These are phyloP conservation scores for Trametes punicea DNA, from an alignment of 768 basidiomycete species.

Conservation along the genomic window DNA sequence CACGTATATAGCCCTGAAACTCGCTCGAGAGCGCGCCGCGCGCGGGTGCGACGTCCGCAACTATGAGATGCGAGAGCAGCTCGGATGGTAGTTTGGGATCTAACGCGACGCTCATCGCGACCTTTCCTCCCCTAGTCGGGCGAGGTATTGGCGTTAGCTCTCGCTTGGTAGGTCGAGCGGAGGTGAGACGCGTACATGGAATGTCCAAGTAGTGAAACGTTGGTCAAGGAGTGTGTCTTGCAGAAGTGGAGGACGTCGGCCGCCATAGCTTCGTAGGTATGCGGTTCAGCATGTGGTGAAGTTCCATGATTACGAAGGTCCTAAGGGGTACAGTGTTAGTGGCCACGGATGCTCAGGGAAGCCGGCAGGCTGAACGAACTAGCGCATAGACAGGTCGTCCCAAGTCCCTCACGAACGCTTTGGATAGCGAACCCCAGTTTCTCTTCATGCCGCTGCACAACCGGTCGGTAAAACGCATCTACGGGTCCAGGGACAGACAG, in stretches of 20 bases:
- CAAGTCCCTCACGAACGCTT: conserved; percentile 65
- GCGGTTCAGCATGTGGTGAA: conserved; percentile 71
- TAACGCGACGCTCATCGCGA: conserved; percentile 69
- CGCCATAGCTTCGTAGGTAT: conserved; percentile 80
- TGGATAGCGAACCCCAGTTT: conserved; percentile 83
- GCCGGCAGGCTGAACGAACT: conserved; percentile 36
- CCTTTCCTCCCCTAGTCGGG: conserved; percentile 76
- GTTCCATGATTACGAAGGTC: conserved; percentile 89
- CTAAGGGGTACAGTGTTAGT: conserved; percentile 32
- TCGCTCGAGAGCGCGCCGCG: conserved; percentile 55
- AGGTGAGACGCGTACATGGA: conserved; percentile 68
- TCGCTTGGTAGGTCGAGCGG: background rate
- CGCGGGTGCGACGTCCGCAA: conserved; percentile 81
- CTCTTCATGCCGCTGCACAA: conserved; percentile 74
- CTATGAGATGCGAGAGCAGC: conserved; percentile 55
- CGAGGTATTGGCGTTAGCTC: background rate
- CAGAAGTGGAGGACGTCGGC: conserved; percentile 72
- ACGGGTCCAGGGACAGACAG: background rate
- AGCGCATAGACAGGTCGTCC: conserved; percentile 70
- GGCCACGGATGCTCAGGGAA: background rate
- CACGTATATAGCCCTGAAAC: conserved; percentile 62
- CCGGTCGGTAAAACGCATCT: conserved; percentile 2
- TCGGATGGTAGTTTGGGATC: conserved; percentile 39
- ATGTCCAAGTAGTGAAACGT: conserved; percentile 80
- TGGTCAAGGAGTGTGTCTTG: conserved; percentile 44